Conservation (phyloP, 1,284 basidiomycete species). For the Boletus hoseneyae region DNA sequence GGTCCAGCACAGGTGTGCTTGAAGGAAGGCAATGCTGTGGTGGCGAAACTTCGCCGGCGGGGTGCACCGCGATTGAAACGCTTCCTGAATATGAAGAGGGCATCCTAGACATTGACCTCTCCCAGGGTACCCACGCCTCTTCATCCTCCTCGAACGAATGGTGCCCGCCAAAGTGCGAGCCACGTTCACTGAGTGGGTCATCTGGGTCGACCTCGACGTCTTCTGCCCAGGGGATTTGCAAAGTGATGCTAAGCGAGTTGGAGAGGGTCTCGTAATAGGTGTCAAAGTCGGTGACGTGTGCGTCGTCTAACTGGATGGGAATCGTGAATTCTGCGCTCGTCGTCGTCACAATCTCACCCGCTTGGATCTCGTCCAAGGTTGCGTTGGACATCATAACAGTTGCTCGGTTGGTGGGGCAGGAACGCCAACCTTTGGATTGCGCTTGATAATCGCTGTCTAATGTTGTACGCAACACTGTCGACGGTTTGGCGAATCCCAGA, state of each 20-base stretch:
- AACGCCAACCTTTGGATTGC: not conserved
- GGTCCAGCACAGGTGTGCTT: not conserved
- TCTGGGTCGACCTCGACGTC: constrained; percentile 3
- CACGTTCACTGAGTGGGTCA: not conserved
- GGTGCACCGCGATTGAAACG: constrained; percentile 2
- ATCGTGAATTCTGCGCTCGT: constrained; percentile 5
- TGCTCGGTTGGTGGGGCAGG: too few relatives aligned
- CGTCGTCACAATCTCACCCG: constrained; percentile 4
- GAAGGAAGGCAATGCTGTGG: not conserved
- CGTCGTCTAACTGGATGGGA: not conserved
- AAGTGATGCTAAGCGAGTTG: constrained; percentile 1
- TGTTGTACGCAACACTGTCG: not conserved
- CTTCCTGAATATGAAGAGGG: not conserved
- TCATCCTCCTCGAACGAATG: constrained; percentile 16
- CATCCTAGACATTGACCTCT: not conserved
- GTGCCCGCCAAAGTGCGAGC: not conserved
- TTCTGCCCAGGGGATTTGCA: not conserved
- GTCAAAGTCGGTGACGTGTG: constrained; percentile 6
- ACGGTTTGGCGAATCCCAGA: not conserved
- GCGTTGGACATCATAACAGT: constrained; percentile 8
- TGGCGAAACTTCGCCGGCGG: not conserved
- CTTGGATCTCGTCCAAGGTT: constrained; percentile 5
- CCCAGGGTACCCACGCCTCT: constrained; percentile 19
- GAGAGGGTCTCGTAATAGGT: constrained; percentile 10
- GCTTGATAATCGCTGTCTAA: not conserved